A percentile compares a stretch with the other conserved stretches of the same genome.
Evolutionary conservation across 2,329 filamentous ascomycete species (phyloP).

Genomic region (Aspergillus ibericus): DNA sequence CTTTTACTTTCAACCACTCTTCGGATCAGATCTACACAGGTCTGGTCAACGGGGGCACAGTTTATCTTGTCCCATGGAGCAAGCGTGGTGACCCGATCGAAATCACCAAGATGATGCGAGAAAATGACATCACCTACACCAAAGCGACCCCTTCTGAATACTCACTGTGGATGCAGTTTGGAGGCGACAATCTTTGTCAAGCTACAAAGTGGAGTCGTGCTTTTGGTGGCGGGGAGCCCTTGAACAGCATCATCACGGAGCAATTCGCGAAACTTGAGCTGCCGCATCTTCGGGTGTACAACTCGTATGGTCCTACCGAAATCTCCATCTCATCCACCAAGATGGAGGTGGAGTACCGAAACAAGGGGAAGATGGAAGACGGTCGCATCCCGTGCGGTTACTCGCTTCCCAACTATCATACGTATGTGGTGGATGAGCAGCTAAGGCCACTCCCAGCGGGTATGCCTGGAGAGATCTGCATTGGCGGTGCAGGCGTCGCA

Average conservation of each 20-base stretch:
- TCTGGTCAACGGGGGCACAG: constrained; percentile 19
- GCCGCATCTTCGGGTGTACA: constrained; percentile 13
- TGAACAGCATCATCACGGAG: constrained; percentile 3
- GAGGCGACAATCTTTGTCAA: constrained; percentile 12
- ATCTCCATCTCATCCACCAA: constrained; percentile 24
- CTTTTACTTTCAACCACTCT: constrained; percentile 18
- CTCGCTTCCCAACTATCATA: constrained; percentile 38
- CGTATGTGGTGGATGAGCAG: constrained; percentile 40
- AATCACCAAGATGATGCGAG: constrained; percentile 17
- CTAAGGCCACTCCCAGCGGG: constrained; percentile 41
- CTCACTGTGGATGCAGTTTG: constrained; percentile 15
- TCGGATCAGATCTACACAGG: constrained; percentile 20
- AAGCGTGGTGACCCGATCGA: constrained; percentile 21
- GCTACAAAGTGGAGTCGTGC: constrained; percentile 18
- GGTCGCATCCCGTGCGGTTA: constrained; percentile 15
- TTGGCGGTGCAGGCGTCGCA: constrained; percentile 35
- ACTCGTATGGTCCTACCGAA: constrained; percentile 23
- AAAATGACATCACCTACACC: constrained; percentile 21
- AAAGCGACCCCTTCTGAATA: constrained; percentile 26
- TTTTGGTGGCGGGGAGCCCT: constrained; percentile 22
- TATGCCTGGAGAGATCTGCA: constrained; percentile 44
- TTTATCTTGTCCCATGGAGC: constrained; percentile 15
- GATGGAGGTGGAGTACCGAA: constrained; percentile 12
- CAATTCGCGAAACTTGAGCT: constrained; percentile 14
- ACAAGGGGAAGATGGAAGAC: not conserved